Evolutionary conservation across 140 eudicot species (phyloP), one percentile per base, ranked within the genome.

Genomic region (Ambrosia hybrid): DNA sequence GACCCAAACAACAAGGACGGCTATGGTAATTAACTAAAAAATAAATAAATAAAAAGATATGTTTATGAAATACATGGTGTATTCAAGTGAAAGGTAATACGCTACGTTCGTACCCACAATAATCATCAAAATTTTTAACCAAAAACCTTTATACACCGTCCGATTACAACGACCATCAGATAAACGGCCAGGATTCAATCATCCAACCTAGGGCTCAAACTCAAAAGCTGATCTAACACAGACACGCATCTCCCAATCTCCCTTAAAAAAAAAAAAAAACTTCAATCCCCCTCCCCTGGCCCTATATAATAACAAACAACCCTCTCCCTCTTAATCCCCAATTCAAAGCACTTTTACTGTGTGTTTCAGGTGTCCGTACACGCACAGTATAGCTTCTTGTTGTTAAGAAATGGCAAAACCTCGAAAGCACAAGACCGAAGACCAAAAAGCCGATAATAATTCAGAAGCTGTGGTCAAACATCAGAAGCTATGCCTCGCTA

Each of bases 401-500:
- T 41, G 7, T 5, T 41, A 49, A 43, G 9, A 71, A 80, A 88
- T 88, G 91, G 94, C 97, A 80, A 91, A 90, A 76, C 85, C 96
- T 66, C 81, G 85, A 38, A 89, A 87, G 82, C 91, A 84, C 61
- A 89, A 92, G 83, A 88, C 78, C 45, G 97, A 91, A 62, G 92
- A 83, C 57, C 86, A 87, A 75, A 83, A 84, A 68, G 63, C 65
- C 9, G 89, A 86, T 48, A 41, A 41, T 41, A 87, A 87, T 79
- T 79, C 91, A 4, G 97, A 87, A 70, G 95, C 99, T 68, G 85
- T 91, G 41, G 96, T 91, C 14, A 83, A 79, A 60, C 97, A 95
- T 72, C 99, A 95, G 88, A 95, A 91, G 92, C 81, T 95, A 1
- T 95, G 99, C 56, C 85, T 95, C 37, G 84, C 96, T 3, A 88